Base-by-base conservation (phyloP, 129 eudicot genomes). In the Saussurea involucrata region DNA sequence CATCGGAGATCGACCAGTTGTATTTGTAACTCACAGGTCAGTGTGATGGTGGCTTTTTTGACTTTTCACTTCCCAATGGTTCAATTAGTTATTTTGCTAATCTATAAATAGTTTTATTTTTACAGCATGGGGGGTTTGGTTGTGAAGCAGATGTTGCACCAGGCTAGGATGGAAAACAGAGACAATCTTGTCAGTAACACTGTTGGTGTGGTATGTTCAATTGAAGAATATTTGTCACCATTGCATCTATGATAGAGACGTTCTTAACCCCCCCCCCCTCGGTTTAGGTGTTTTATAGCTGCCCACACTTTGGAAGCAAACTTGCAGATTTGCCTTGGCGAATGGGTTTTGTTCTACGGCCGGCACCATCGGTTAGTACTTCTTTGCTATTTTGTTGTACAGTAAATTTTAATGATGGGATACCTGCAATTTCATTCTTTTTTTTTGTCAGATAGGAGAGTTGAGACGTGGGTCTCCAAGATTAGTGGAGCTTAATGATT, bases 261-360 rank as follows among this genome's bases (percentile, higher is more conserved):
- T 55, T 42, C 53, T 58, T 49, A 24, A 1, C 36, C 71, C 66
- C 24, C 37, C 66, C 28, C 18, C 60, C 33, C 20, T 55, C 64
- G 73, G 73, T 70, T 71, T 83, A 92, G 99, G 96, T 92, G 29
- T 95, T 95, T 83, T 95, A 92, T 80, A 95, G 99, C 68, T 95
- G 96, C 67, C 99, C 96, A 6, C 99, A 95, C 76, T 92, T 92
- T 76, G 97, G 99, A 74, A 95, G 99, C 91, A 95, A 84, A 83
- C 97, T 95, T 76, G 99, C 99, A 32, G 99, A 95, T 80, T 83
- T 95, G 91, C 99, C 99, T 78, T 95, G 97, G 96, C 83, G 97
- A 24, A 95, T 95, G 97, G 99, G 99, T 67, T 85, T 88, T 84
- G 97, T 95, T 75, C 81, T 95, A 71, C 96, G 99, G 73, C 99